Conservation (phyloP, 805 yeast genomes). For the Suhomyces pyralidae region DNA sequence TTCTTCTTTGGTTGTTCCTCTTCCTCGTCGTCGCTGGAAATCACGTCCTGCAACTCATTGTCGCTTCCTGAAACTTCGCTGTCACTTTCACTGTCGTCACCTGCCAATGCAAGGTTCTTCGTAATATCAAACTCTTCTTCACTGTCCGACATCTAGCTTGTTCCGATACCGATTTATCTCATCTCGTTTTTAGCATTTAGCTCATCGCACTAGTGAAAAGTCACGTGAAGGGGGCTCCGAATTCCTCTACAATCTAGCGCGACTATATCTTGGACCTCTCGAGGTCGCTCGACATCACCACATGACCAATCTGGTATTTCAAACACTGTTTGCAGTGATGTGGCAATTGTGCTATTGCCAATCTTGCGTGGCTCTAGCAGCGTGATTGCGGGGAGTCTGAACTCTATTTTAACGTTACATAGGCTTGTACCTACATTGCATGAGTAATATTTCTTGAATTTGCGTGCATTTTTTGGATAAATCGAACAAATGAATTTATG, state of each 20-base stretch:
- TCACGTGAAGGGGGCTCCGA: neutral
- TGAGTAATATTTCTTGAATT: neutral
- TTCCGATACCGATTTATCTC: neutral
- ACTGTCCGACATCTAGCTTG: conserved; percentile 27
- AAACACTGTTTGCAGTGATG: neutral
- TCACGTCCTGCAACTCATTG: conserved; percentile 51
- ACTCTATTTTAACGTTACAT: neutral
- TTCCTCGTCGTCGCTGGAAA: conserved; percentile 44
- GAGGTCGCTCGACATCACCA: neutral
- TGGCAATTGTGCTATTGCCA: neutral
- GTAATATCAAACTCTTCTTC: conserved; percentile 64
- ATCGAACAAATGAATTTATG: neutral
- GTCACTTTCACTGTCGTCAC: conserved; percentile 33
- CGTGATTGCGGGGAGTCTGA: neutral
- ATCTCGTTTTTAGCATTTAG: neutral
- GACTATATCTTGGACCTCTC: neutral
- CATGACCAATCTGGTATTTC: neutral
- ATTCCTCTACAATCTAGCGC: neutral
- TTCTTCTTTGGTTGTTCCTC: conserved; percentile 27
- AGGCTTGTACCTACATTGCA: neutral
- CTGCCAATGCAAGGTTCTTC: conserved; percentile 49
- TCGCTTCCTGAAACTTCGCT: conserved; percentile 18
- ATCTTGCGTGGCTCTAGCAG: neutral
- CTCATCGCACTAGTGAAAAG: conserved; percentile 1
- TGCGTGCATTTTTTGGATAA: neutral